Evolutionary conservation across 768 basidiomycete species (phyloP), one percentile per base, ranked within the genome.

Genomic region (Trametes maxima): DNA sequence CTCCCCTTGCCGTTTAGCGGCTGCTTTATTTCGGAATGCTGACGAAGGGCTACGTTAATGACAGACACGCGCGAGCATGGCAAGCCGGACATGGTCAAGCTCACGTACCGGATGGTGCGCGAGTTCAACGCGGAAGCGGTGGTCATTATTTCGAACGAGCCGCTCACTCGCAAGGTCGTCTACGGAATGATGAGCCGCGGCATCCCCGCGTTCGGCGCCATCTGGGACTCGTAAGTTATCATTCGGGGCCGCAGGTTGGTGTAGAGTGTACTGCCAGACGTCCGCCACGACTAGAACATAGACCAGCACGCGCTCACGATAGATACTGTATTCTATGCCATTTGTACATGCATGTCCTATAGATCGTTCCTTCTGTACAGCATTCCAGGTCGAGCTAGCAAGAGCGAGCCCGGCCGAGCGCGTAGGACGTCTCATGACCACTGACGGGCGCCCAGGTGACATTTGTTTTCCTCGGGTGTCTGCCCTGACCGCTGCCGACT

Each of bases 111-210:
- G 39, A 59, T 73, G 44, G 71, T 72, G 0, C 62, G 57, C n/a
- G 69, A 73, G 40, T 73, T 72, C 64, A 66, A 74, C 24, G 73
- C 73, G 8, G 71, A 73, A 69, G 83, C 82, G 16, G 82, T 85
- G n/a, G 78, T 79, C 47, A 76, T 84, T 25, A 84, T 84, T 59
- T 83, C 83, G 37, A 84, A 85, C 66, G 80, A 80, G 65, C 79
- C 75, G 56, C 67, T 84, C 33, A 84, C 82, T 37, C 67, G 65
- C 59, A 67, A 65, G 61, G 75, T 84, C 13, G 82, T 84, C 16
- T 84, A 83, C 64, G 82, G 82, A 19, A 80, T 82, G 78, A 80
- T 78, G 76, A 81, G 79, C 65, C 67, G 82, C 57, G 82, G 82
- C 8, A 81, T 84, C 51, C 81, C 82, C 17, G 81, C 82, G 0